Evolutionary conservation across 768 basidiomycete species (phyloP).

Genomic region (Amylocystis lapponica): DNA sequence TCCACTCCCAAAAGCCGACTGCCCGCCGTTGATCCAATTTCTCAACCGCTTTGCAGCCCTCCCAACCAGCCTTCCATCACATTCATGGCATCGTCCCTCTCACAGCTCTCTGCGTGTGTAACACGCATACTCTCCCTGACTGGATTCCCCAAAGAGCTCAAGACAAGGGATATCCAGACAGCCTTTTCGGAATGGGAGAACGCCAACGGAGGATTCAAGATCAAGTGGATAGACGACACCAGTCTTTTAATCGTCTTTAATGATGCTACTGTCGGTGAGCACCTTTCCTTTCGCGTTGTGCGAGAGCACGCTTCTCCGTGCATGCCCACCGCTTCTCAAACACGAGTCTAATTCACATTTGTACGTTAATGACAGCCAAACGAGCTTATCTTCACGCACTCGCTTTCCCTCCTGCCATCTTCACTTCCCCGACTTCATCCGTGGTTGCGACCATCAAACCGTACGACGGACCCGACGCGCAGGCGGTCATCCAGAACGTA

Average conservation of each 20-base stretch:
- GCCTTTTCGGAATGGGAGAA: constrained; percentile 89
- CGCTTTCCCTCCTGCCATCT: constrained; percentile 70
- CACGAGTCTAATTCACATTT: background rate
- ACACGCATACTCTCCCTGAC: constrained; percentile 90
- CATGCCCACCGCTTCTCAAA: constrained; percentile 1
- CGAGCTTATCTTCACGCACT: constrained; percentile 90
- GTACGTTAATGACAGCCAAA: constrained; percentile 57
- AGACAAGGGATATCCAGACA: constrained; percentile 92
- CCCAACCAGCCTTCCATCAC: background rate
- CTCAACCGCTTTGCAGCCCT: no score
- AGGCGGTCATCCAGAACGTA: constrained; percentile 75
- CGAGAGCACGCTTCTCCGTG: constrained; percentile 1
- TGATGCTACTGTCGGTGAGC: constrained; percentile 86
- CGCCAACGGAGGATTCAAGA: constrained; percentile 89
- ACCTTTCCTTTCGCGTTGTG: constrained; percentile 17
- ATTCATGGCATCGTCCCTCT: constrained; percentile 63
- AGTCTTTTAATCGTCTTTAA: constrained; percentile 92
- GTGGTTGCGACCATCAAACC: constrained; percentile 67
- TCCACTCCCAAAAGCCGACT: constrained; percentile 10
- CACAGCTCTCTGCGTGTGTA: constrained; percentile 87
- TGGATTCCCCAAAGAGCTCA: constrained; percentile 94
- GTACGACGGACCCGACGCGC: constrained; percentile 93
- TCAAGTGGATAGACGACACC: constrained; percentile 98
- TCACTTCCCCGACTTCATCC: constrained; percentile 51
- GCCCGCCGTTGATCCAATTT: constrained; percentile 5